A percentile compares a stretch with the other conserved stretches of the same genome.
Conservation (phyloP, 2,329 filamentous ascomycete genomes). For the Fusarium torreyae region DNA sequence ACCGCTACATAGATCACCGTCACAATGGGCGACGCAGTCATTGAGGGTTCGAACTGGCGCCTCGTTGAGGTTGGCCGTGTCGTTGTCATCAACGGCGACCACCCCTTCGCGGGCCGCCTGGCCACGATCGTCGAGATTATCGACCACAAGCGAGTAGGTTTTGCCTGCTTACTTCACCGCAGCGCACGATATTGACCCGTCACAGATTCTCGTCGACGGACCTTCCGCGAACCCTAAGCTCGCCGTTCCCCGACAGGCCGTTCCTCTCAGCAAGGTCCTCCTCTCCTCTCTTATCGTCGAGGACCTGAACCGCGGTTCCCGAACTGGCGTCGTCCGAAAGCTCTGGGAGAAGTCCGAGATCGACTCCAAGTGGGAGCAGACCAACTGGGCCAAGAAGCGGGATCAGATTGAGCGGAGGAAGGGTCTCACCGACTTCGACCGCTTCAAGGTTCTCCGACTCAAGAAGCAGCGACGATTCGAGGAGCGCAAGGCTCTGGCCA, state of each 20-base stretch:
- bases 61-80: slow-evolving; percentile 99
- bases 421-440: slow-evolving; percentile 97
- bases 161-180: slow-evolving; percentile 23
- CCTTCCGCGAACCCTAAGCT: slow-evolving; percentile 85
- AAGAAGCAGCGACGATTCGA: slow-evolving; percentile 99
- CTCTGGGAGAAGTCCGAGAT: slow-evolving; percentile 93
- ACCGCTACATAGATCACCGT: slow-evolving; percentile 66
- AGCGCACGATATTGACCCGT: slow-evolving; percentile 48
- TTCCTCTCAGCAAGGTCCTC: slow-evolving; percentile 85
- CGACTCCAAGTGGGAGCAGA: slow-evolving; percentile 93
- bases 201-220: slow-evolving; percentile 94
- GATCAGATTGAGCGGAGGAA: slow-evolving; percentile 88
- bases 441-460: slow-evolving; percentile 99
- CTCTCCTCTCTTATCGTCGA: slow-evolving; percentile 91
- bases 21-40: slow-evolving; percentile 87
- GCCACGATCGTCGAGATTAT: slow-evolving; percentile 99
- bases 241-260: slow-evolving; percentile 87
- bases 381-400: slow-evolving; percentile 95
- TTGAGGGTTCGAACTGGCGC: slow-evolving; percentile 90
- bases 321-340: slow-evolving; percentile 86
- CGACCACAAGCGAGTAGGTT: slow-evolving; percentile 99
- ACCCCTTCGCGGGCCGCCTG: slow-evolving; percentile 86
- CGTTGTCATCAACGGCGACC: slow-evolving; percentile 86
- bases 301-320: slow-evolving; percentile 87
- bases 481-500: slow-evolving; percentile 95